Base-by-base conservation (phyloP, 257 asterid species). In the Handroanthus guayacan region DNA sequence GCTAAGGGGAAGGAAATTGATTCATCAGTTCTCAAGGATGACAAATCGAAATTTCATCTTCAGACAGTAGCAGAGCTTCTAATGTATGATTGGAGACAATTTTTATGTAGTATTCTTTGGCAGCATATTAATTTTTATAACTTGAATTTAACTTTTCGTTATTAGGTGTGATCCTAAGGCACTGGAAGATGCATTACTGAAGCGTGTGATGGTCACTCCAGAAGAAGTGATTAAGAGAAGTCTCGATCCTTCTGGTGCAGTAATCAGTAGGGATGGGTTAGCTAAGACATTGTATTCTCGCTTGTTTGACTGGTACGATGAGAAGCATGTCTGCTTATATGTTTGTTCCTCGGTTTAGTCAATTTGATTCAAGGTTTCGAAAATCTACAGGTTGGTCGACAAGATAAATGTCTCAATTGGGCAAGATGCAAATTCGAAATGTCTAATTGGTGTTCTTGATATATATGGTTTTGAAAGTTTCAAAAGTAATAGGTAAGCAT, bases 181-280 rank as follows among this genome's bases (percentile, higher is more conserved):
- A 74, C 78, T 92, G 76, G 92, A 92, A 87, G 98, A 95, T 84
- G 99, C 98, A 72, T 62, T 92, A 76, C 72, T 95, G 85, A 95
- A 89, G 83, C 96, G 99, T 80, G 97, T 93, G 76, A 91, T 95
- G 99, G 96, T 92, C 81, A 92, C 98, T 61, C 99, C 97, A 57
- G 99, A 95, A 88, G 98, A 95, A 85, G 99, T 95, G 82, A 95
- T 92, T 77, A 95, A 95, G 85, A 91, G 96, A 90, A 91, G 99
- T 91, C 97, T 95, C 58, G 97, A 95, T 84, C 99, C 98, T 62
- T 86, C 82, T 66, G 96, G 91, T 50, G 99, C 99, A 71, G 18
- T 76, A 67, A 84, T 89, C 67, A 92, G 99, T 77, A 89, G 99
- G 80, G 99, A 95, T 80, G 98, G 98, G 11, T 86, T 95, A 75